Conservation (phyloP, 305 asterid species). For the Fraxinus xanthoxyloides region DNA sequence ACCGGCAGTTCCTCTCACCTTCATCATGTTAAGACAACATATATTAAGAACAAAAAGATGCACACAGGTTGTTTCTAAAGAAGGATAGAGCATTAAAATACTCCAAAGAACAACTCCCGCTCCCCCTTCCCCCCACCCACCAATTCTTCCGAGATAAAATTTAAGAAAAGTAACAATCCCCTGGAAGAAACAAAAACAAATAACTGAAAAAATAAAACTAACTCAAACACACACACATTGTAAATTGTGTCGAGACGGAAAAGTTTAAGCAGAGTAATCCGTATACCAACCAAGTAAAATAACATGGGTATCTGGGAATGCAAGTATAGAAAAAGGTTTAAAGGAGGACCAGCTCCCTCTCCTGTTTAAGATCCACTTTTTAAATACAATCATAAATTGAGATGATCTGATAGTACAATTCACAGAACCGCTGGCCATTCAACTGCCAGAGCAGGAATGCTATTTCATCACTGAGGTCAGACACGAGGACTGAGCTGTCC, state of each 20-base stretch:
- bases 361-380: background rate
- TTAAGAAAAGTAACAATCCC: background rate
- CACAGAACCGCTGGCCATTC: background rate
- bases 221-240: background rate
- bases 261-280: background rate
- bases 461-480: background rate
- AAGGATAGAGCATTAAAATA: background rate
- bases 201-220: background rate
- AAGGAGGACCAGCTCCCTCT: background rate
- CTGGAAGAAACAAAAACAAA: background rate
- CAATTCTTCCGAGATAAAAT: background rate
- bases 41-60: slow-evolving; percentile 10
- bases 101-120: background rate
- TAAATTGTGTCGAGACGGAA: background rate
- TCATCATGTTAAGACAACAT: slow-evolving; percentile 30
- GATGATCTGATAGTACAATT: background rate
- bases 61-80: slow-evolving; percentile 14
- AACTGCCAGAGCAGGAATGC: background rate
- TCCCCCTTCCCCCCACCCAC: background rate
- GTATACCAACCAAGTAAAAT: background rate
- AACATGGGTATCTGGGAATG: background rate
- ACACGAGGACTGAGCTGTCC: background rate
- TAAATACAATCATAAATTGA: background rate
- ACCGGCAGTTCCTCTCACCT: slow-evolving; percentile 58
- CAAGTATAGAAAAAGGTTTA: background rate